Evolutionary conservation across 1,284 basidiomycete species (phyloP).

Genomic region (Austropuccinia psidii): DNA sequence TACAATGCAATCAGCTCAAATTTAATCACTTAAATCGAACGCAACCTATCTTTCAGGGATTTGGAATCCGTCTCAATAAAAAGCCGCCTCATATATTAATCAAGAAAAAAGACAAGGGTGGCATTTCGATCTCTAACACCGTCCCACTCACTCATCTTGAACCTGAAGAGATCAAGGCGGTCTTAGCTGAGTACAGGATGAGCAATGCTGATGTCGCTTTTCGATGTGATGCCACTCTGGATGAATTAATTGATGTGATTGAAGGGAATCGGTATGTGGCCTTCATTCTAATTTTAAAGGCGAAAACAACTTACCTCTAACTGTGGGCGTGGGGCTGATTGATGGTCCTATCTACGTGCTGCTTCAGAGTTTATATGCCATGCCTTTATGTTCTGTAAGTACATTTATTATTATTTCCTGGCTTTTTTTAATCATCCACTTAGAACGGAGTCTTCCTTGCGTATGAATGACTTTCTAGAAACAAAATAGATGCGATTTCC

Average conservation of each 20-base stretch:
- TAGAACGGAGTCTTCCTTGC: background rate
- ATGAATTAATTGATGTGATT: conserved; percentile 94
- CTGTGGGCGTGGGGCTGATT: background rate
- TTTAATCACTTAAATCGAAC: background rate
- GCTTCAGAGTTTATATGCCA: conserved; percentile 79
- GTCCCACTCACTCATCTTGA: conserved; percentile 96
- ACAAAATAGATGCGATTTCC: conserved; percentile 91
- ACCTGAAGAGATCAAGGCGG: conserved; percentile 90
- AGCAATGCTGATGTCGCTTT: conserved; percentile 90
- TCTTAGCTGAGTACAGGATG: conserved; percentile 80
- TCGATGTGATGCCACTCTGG: conserved; percentile 84
- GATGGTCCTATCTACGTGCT: conserved; percentile 30
- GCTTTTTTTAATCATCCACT: background rate
- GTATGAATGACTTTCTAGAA: conserved; percentile 44
- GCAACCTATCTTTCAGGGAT: background rate
- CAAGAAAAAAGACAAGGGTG: conserved; percentile 87
- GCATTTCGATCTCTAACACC: conserved; percentile 85
- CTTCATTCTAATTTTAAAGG: background rate
- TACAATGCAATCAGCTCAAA: background rate
- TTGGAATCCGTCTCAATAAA: conserved; percentile 80
- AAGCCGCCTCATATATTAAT: conserved; percentile 72
- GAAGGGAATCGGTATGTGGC: conserved; percentile 70
- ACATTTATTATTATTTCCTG: background rate
- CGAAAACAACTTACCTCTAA: background rate
- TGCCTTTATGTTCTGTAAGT: conserved; percentile 64